A percentile compares a stretch with the other conserved stretches of the same genome.
phyloP scores from a whole-genome alignment of 2,329 filamentous ascomycete species.

The Sporothrix humicola region DNA sequence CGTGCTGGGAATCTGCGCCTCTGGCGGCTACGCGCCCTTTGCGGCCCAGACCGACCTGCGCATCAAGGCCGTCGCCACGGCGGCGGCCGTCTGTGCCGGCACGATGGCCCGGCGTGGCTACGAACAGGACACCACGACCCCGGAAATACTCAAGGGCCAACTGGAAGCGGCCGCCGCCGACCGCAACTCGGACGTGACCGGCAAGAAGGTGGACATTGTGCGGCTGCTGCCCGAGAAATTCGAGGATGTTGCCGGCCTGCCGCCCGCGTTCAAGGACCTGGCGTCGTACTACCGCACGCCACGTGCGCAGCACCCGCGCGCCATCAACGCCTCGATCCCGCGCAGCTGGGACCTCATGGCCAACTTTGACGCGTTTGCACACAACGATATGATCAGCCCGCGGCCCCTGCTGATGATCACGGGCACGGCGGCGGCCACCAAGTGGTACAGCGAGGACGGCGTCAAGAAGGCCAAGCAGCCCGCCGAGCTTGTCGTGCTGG shows the following conservation, averaged over 20 bases:
- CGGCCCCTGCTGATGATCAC: not conserved
- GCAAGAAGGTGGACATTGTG: not conserved
- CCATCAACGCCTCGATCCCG: not conserved
- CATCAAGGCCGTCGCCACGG: not conserved
- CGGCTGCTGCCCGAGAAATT: not conserved
- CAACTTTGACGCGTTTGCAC: not conserved
- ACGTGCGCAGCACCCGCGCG: not conserved
- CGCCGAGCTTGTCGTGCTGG: not conserved
- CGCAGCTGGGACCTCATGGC: not conserved
- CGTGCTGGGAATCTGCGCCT: not conserved
- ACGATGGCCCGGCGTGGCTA: not conserved
- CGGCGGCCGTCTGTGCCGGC: not conserved
- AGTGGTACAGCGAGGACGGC: slow-evolving; percentile 3
- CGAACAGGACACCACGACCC: not conserved
- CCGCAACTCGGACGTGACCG: not conserved
- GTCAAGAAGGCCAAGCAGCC: slow-evolving; percentile 2
- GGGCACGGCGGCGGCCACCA: not conserved
- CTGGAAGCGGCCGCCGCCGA: not conserved
- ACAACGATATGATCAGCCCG: not conserved
- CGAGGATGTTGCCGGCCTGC: not conserved
- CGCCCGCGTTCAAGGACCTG: not conserved
- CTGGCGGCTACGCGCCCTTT: not conserved
- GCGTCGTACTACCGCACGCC: not conserved
- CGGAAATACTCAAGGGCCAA: not conserved
- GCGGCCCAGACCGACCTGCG: not conserved